These are phyloP conservation scores for Colletotrichum simmondsii DNA, from an alignment of 2,329 filamentous ascomycete species.

Conservation along the genomic window DNA sequence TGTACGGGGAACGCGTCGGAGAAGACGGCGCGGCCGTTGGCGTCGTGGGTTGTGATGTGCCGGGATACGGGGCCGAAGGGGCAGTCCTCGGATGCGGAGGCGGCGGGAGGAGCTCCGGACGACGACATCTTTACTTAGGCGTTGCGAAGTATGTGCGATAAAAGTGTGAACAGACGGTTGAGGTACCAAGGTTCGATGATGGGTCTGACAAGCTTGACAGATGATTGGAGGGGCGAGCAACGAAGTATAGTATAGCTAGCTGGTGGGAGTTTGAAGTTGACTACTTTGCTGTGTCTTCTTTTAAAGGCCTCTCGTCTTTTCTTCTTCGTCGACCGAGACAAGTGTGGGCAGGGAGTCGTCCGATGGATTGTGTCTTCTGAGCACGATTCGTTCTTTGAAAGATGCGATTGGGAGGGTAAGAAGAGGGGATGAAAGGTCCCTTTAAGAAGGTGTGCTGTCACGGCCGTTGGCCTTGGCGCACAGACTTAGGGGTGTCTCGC, in stretches of 20 bases:
- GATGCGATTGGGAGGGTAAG: slow-evolving; percentile 1
- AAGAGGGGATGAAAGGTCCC: slow-evolving; percentile 3
- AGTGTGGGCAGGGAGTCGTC: neutral
- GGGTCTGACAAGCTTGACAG: neutral
- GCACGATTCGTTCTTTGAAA: neutral
- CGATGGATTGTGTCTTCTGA: neutral
- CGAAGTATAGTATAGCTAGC: neutral
- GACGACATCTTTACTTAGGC: slow-evolving; percentile 12
- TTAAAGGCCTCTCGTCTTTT: neutral
- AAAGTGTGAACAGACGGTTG: neutral
- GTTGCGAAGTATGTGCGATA: neutral
- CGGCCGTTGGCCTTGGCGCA: slow-evolving; percentile 25
- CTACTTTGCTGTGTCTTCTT: neutral
- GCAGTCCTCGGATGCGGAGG: slow-evolving; percentile 9
- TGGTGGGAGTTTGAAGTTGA: neutral
- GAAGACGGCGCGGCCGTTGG: slow-evolving; percentile 41
- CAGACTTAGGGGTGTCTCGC: slow-evolving; percentile 12
- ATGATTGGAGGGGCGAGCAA: neutral
- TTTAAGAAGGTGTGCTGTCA: slow-evolving; percentile 12
- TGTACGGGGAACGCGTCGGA: slow-evolving; percentile 34
- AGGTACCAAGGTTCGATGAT: neutral
- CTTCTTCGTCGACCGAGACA: neutral
- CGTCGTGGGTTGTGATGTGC: slow-evolving; percentile 41
- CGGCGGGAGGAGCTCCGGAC: slow-evolving; percentile 3
- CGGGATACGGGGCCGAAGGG: slow-evolving; percentile 27